phyloP scores from a whole-genome alignment of 108 stramenopile genomes.

The Nannochloropsis oceanica region DNA sequence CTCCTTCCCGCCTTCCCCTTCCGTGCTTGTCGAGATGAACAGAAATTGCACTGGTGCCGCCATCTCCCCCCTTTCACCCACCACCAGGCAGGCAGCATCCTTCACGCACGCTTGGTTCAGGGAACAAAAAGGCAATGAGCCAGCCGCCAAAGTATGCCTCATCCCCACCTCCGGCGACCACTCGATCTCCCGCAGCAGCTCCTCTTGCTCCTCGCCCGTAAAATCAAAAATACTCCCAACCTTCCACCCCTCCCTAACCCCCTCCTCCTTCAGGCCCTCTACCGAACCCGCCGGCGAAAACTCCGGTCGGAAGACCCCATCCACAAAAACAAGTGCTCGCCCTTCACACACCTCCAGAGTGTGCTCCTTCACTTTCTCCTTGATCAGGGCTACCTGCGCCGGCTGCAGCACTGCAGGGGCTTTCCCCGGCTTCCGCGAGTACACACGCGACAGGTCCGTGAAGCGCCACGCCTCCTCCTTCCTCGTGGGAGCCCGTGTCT shows the following conservation, averaged over 20 bases:
- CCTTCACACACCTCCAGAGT: neutral
- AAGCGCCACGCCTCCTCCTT: neutral
- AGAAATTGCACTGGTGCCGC: neutral
- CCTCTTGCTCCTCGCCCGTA: neutral
- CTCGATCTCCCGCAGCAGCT: neutral
- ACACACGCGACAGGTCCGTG: neutral
- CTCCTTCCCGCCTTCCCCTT: neutral
- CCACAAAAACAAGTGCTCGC: neutral
- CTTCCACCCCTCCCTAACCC: neutral
- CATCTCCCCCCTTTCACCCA: neutral
- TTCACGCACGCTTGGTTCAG: neutral
- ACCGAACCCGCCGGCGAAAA: neutral
- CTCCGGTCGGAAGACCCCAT: neutral
- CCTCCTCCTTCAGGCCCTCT: neutral
- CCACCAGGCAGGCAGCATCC: neutral
- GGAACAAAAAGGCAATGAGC: neutral
- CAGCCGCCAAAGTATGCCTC: neutral
- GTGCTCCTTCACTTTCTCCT: neutral
- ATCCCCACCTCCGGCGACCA: neutral
- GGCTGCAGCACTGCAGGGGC: neutral
- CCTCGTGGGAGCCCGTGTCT: neutral
- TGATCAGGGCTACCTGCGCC: neutral
- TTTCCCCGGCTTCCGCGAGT: neutral
- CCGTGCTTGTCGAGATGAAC: neutral
- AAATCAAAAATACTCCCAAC: neutral